These are phyloP conservation scores for Phyllosticta ampelicida DNA, from an alignment of 2,329 filamentous ascomycete species.

Conservation along the genomic window DNA sequence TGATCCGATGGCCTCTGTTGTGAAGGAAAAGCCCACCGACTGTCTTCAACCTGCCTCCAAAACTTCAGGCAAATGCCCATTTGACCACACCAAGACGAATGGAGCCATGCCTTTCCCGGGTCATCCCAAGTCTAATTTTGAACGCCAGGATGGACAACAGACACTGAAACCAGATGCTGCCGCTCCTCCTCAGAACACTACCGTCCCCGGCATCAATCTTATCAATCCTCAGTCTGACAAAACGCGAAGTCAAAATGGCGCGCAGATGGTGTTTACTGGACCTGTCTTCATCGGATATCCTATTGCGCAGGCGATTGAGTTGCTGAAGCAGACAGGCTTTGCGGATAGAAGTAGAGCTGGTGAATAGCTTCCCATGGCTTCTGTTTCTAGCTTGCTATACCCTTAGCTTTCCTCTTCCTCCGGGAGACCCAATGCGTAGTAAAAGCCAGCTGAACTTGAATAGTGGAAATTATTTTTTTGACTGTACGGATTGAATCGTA, in stretches of 20 bases:
- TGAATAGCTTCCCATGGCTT: too few relatives aligned
- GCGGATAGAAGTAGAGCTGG: neutral
- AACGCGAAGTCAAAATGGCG: constrained; percentile 19
- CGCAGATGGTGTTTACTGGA: constrained; percentile 80
- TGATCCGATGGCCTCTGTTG: constrained; percentile 33
- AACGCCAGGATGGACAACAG: constrained; percentile 2
- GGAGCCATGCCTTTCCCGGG: constrained; percentile 4
- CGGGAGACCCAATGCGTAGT: too few relatives aligned
- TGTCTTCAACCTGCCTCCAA: neutral
- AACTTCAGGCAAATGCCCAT: constrained; percentile 11
- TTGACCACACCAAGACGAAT: constrained; percentile 10
- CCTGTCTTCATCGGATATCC: constrained; percentile 86
- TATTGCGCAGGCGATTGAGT: constrained; percentile 24
- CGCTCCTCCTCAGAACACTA: neutral
- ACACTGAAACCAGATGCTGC: constrained; percentile 5
- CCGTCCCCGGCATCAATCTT: neutral
- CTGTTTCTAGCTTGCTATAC: too few relatives aligned
- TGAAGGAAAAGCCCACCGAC: constrained; percentile 32
- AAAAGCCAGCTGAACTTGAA: too few relatives aligned
- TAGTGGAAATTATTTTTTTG: too few relatives aligned
- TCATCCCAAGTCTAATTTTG: constrained; percentile 3
- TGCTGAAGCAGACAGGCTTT: constrained; percentile 18
- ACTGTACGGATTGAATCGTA: too few relatives aligned
- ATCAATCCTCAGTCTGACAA: neutral
- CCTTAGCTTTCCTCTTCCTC: too few relatives aligned